Evolutionary conservation across 331 rosid genomes (phyloP).

Genomic region (Pyracantha coccinea): DNA sequence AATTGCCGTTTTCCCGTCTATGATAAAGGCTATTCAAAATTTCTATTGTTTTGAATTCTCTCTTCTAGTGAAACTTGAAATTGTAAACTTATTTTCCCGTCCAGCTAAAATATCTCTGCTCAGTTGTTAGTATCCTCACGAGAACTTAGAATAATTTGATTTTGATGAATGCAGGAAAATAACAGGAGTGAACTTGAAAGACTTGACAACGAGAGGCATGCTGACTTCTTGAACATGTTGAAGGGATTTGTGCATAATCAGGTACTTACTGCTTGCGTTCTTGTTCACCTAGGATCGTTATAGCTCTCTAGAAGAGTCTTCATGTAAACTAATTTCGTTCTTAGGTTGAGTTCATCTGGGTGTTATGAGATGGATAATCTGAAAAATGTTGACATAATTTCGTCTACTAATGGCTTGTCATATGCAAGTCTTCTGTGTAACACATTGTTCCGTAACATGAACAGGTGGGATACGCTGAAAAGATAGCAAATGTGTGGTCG

Average conservation of each 20-base stretch:
- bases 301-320: neutral
- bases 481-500: constrained; percentile 78
- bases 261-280: constrained; percentile 24
- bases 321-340: neutral
- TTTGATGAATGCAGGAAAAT: constrained; percentile 48
- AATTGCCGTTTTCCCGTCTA: neutral
- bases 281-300: neutral
- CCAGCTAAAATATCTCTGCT: neutral
- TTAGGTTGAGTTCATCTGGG: neutral
- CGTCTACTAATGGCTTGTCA: neutral
- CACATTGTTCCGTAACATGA: constrained; percentile 4
- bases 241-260: constrained; percentile 70
- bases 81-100: neutral
- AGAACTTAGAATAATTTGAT: neutral
- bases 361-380: neutral
- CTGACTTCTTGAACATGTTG: constrained; percentile 68
- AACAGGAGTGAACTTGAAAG: constrained; percentile 76
- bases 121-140: neutral
- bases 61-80: neutral
- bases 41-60: too few relatives aligned
- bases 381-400: neutral
- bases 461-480: constrained; percentile 82
- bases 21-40: neutral
- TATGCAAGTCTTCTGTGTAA: neutral
- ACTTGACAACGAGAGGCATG: constrained; percentile 60